phyloP scores from a whole-genome alignment of 306 rosid genomes.

The Cicer pinnatifidum region DNA sequence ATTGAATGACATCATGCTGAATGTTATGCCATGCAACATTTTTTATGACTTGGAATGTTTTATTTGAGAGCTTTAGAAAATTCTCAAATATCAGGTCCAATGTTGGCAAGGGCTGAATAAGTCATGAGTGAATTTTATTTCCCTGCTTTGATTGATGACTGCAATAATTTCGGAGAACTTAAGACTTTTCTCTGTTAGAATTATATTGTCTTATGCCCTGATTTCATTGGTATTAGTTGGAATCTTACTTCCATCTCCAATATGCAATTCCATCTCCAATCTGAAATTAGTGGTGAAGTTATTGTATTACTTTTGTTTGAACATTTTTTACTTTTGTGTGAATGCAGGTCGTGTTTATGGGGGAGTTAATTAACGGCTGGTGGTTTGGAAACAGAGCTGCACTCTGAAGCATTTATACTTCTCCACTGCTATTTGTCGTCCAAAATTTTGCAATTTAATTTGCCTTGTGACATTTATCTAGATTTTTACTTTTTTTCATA shows the following conservation, averaged over 20 bases:
- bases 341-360: too few species aligned
- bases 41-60: background rate
- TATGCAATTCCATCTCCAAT: too few species aligned
- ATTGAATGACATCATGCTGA: too few species aligned
- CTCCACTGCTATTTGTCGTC: background rate
- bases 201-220: background rate
- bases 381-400: background rate
- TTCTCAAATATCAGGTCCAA: background rate
- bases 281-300: too few species aligned
- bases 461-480: constrained; percentile 21
- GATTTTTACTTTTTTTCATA: background rate
- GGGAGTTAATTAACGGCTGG: too few species aligned
- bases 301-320: too few species aligned
- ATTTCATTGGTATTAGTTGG: background rate
- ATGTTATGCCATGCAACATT: background rate
- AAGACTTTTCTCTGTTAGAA: background rate
- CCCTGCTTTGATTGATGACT: background rate
- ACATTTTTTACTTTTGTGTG: too few species aligned
- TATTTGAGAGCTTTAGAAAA: background rate
- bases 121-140: background rate
- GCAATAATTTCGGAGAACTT: background rate
- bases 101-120: background rate
- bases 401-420: background rate
- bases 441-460: constrained; percentile 40
- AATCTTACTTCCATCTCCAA: background rate